A percentile compares a stretch with the other conserved stretches of the same genome.
These are phyloP conservation scores for Arthrobotrys musiformis DNA, from an alignment of 2,329 filamentous ascomycete species.

Conservation along the genomic window DNA sequence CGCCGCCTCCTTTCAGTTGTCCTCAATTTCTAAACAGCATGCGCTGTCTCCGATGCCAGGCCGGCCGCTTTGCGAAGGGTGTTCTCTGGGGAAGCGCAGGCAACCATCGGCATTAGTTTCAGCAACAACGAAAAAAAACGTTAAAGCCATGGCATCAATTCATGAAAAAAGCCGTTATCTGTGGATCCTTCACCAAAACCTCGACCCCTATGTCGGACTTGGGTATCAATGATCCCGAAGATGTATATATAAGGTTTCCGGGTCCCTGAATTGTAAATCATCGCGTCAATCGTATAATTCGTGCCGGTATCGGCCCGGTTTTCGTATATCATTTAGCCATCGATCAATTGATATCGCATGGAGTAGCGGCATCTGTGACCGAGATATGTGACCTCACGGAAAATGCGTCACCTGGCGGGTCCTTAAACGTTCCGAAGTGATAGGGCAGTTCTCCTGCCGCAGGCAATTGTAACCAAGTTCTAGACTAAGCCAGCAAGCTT, in stretches of 20 bases:
- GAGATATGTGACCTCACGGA: slow-evolving; percentile 4
- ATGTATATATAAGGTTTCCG: slow-evolving; percentile 20
- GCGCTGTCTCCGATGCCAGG: slow-evolving; percentile 43
- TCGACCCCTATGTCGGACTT: slow-evolving; percentile 19
- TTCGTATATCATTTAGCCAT: background rate
- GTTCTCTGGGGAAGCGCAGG: slow-evolving; percentile 22
- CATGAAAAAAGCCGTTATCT: slow-evolving; percentile 21
- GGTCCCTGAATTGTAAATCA: slow-evolving; percentile 22
- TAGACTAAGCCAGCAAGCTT: background rate
- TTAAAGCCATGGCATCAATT: slow-evolving; percentile 4
- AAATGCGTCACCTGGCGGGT: slow-evolving; percentile 47
- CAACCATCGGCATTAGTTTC: slow-evolving; percentile 44
- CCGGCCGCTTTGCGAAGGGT: slow-evolving; percentile 55
- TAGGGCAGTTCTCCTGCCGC: slow-evolving; percentile 18
- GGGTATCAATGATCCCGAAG: background rate
- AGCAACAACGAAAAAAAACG: slow-evolving; percentile 2
- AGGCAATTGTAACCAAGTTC: slow-evolving; percentile 30
- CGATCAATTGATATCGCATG: background rate
- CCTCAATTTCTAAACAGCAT: background rate
- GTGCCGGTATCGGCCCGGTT: slow-evolving; percentile 29
- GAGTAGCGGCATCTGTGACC: background rate
- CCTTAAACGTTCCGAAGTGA: slow-evolving; percentile 35
- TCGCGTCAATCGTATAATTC: slow-evolving; percentile 23
- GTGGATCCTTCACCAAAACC: slow-evolving; percentile 48
- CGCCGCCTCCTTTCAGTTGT: background rate